Evolutionary conservation across 2,329 filamentous ascomycete genomes (phyloP).

Genomic region (Stachybotrys elegans): DNA sequence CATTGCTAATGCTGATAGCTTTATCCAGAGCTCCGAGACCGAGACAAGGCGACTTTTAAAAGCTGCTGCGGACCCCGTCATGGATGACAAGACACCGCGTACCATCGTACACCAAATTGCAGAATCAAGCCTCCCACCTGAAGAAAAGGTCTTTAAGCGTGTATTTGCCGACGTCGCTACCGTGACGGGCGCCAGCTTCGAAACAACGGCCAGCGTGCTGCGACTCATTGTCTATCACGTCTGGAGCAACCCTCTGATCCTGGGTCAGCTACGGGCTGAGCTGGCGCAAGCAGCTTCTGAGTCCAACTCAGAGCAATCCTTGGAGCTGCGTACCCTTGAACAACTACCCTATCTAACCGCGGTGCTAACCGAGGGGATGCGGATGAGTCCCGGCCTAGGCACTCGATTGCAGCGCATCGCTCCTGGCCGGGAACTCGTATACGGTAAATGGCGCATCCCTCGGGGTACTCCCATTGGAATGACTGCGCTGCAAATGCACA

Average conservation of each 20-base stretch:
- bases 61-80: background rate
- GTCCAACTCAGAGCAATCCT: background rate
- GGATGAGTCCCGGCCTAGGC: conserved; percentile 31
- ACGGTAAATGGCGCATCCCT: conserved; percentile 22
- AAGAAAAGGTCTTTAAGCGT: conserved; percentile 25
- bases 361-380: conserved; percentile 29
- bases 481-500: conserved; percentile 23
- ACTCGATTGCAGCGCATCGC: conserved; percentile 19
- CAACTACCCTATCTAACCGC: conserved; percentile 31
- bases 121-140: conserved; percentile 19
- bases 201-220: conserved; percentile 29
- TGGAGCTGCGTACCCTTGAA: conserved; percentile 20
- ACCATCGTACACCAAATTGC: conserved; percentile 24
- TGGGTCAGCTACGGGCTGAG: conserved; percentile 25
- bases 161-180: conserved; percentile 26
- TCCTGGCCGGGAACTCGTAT: conserved; percentile 18
- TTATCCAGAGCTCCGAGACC: background rate
- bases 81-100: background rate
- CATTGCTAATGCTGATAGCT: too few species aligned
- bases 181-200: conserved; percentile 28
- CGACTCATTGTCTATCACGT: conserved; percentile 28
- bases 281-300: conserved; percentile 13
- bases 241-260: conserved; percentile 22
- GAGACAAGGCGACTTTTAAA: background rate
- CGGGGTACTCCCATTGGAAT: conserved; percentile 27